These are phyloP conservation scores for Cryptococcus jaspeensis DNA, from an alignment of 1,284 basidiomycete species.

Conservation along the genomic window DNA sequence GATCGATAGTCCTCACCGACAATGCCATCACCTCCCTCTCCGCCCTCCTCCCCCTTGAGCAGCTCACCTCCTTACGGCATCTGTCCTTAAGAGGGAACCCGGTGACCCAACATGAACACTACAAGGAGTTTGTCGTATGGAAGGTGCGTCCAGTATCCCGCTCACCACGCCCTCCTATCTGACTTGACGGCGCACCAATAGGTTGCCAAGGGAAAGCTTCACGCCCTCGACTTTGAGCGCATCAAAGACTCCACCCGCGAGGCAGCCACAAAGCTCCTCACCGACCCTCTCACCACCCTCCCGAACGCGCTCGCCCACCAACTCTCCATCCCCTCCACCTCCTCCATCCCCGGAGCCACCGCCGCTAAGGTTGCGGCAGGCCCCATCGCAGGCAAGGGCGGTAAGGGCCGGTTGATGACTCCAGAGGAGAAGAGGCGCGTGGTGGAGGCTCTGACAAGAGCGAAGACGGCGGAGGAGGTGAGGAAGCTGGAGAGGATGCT, in stretches of 20 bases:
- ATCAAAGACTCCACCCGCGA: conserved; percentile 88
- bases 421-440: conserved; percentile 88
- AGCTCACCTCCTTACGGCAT: conserved; percentile 74
- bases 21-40: conserved; percentile 69
- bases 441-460: conserved; percentile 83
- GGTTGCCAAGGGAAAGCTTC: conserved; percentile 58
- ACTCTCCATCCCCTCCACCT: conserved; percentile 67
- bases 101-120: conserved; percentile 89
- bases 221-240: conserved; percentile 94
- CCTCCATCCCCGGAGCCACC: conserved; percentile 60
- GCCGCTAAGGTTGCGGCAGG: conserved; percentile 23
- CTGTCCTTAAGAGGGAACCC: conserved; percentile 87
- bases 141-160: conserved; percentile 58
- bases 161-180: background rate
- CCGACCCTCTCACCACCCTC: conserved; percentile 66
- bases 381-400: conserved; percentile 23
- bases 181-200: conserved; percentile 2
- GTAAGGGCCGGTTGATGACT: conserved; percentile 74
- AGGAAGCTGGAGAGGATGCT: conserved; percentile 81
- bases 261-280: conserved; percentile 69
- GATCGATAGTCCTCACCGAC: conserved; percentile 38
- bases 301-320: conserved; percentile 79
- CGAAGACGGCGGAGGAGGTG: conserved; percentile 87
- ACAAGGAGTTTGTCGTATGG: conserved; percentile 78
- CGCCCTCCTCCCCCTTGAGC: conserved; percentile 77